Base-by-base conservation (phyloP, 2,329 filamentous ascomycete genomes). In the Colletotrichum paranaense region DNA sequence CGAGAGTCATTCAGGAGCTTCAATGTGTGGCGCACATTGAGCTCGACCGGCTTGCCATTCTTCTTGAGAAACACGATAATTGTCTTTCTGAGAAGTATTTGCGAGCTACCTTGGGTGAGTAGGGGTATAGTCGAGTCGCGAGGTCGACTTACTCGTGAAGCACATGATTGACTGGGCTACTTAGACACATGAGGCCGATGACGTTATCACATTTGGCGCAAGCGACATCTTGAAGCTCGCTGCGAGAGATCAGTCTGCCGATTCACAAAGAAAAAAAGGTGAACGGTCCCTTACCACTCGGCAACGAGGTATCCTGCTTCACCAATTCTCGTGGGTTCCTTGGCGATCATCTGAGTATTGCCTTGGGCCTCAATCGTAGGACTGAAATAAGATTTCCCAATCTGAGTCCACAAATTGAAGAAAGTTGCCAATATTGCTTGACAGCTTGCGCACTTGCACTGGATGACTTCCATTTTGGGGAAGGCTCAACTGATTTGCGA, bases 311-410 rank as follows among this genome's bases (percentile, higher is more conserved):
- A 85, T 4, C 78, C 76, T 46, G 74, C 75, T 52, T 83, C 80
- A 38, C 83, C 84, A 0, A 76, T 26, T 6, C 81, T 74, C 7
- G 79, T 42, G 5, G 74, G 52, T 16, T 82, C 82, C 1, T 78
- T 75, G 32, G 72, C 66, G 22, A 66, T 46, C 19, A 82, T 66
- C 3, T 77, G 72, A 4, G 80, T 73, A 12, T 73, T 71, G 53
- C 76, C 67, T 3, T 76, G 75, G 4, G 78, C 53, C 26, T 78
- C 72, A 5, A 82, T 70, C 12, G 81, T 76, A 5, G 83, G 84
- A n/a, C 81, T 83, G 65, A 83, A 80, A 70, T 84, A 84, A 26
- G 79, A 80, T 59, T 82, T 83, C 55, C 82, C 83, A 38, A 86
- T 80, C 73, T 84, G 80, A 2, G 76, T 81, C 84, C 84, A 86